Conservation (phyloP, 129 eudicot species). For the Pittosporum tobira region DNA sequence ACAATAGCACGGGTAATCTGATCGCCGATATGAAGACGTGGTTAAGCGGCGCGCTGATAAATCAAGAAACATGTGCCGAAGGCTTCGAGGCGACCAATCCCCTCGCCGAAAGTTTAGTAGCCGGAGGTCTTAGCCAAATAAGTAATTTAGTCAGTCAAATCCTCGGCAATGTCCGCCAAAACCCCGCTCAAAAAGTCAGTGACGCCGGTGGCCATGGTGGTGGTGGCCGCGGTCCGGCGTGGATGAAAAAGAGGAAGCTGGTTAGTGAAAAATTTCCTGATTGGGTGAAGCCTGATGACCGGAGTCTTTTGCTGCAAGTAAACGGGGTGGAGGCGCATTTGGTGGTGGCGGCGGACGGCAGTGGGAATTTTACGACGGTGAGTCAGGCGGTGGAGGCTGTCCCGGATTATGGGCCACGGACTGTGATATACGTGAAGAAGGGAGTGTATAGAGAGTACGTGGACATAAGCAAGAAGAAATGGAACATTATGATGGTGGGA, state of each 20-base stretch:
- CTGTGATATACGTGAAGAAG: conserved; percentile 61
- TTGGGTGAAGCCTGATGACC: conserved; percentile 47
- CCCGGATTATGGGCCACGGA: conserved; percentile 32
- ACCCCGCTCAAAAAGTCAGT: not conserved
- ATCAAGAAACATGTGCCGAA: conserved; percentile 86
- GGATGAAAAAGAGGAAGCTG: conserved; percentile 9
- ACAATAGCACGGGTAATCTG: conserved; percentile 49
- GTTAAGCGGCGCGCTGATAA: conserved; percentile 70
- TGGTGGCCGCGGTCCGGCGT: not conserved
- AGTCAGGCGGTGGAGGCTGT: conserved; percentile 56
- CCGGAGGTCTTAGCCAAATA: conserved; percentile 44
- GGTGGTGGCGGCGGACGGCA: conserved; percentile 76
- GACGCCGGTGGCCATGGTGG: not conserved
- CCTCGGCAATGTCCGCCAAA: conserved; percentile 34
- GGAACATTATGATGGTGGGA: conserved; percentile 68
- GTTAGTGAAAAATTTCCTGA: conserved; percentile 27
- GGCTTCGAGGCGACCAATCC: conserved; percentile 81
- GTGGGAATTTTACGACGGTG: conserved; percentile 44
- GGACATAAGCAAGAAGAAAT: conserved; percentile 66
- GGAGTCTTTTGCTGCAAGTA: conserved; percentile 52
- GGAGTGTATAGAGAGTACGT: conserved; percentile 73
- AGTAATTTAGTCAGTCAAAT: conserved; percentile 43
- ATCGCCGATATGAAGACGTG: conserved; percentile 66
- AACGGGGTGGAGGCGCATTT: conserved; percentile 32
- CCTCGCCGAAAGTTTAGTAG: conserved; percentile 33